Percentiles rank a stretch among this genome's conserved stretches.
Conservation (phyloP, 169 alveolate genomes). For the Pseudocohnilembus persalinus region DNA sequence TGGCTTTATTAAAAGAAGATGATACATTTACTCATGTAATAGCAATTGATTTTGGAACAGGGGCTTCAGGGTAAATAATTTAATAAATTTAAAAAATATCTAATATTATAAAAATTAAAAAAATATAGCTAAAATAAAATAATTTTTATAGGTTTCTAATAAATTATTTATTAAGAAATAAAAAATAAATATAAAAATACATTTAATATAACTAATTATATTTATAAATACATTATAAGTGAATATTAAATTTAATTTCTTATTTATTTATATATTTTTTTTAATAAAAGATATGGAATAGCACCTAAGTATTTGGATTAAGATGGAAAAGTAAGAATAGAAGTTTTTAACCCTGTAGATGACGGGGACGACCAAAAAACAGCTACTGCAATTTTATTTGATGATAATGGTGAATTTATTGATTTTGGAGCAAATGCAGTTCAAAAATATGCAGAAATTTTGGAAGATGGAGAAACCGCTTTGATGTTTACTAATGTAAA, state of each 20-base stretch:
- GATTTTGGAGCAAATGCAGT: conserved; percentile 85
- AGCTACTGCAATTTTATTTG: conserved; percentile 85
- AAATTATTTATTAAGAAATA: no score
- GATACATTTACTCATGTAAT: conserved; percentile 85
- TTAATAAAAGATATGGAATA: conserved; percentile 75
- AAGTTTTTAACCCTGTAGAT: conserved; percentile 88
- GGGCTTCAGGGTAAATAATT: conserved; percentile 85
- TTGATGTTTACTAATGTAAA: conserved; percentile 76
- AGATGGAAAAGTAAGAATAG: conserved; percentile 82
- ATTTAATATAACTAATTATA: no score
- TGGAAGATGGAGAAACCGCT: conserved; percentile 88
- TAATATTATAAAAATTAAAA: no score
- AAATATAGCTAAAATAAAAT: no score
- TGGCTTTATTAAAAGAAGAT: conserved; percentile 87
- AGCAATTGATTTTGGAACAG: conserved; percentile 91
- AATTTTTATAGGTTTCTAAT: no score
- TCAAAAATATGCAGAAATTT: conserved; percentile 83
- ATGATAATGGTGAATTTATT: conserved; percentile 73
- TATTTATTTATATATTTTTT: not conserved
- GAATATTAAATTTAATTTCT: no score
- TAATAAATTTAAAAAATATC: not conserved
- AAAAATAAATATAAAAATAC: no score
- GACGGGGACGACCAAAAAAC: conserved; percentile 88
- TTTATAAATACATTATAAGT: no score
- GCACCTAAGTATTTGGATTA: conserved; percentile 80